A percentile compares a stretch with the other conserved stretches of the same genome.
Evolutionary conservation across 805 yeast species (phyloP).

Genomic region (Cyberlindnera bimundalis): DNA sequence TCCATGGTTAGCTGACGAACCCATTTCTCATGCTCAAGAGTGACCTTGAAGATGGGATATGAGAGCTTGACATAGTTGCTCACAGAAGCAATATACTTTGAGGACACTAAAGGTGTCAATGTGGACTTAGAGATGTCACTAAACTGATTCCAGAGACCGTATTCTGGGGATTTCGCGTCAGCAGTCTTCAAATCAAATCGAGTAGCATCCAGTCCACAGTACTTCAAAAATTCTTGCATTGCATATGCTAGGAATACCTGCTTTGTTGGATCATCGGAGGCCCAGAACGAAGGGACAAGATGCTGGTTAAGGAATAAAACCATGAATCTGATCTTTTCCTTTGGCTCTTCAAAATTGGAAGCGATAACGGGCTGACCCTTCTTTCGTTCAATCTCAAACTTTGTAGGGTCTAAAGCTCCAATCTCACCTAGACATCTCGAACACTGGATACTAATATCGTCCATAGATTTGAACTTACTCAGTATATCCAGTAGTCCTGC

Average conservation of each 20-base stretch:
- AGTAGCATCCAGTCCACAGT: constrained; percentile 46
- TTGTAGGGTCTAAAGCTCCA: constrained; percentile 71
- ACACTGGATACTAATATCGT: constrained; percentile 52
- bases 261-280: constrained; percentile 80
- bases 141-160: constrained; percentile 56
- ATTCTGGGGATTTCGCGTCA: constrained; percentile 28
- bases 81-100: constrained; percentile 59
- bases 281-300: constrained; percentile 84
- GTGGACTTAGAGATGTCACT: constrained; percentile 68
- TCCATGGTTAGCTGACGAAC: constrained; percentile 64
- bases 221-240: constrained; percentile 79
- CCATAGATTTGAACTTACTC: constrained; percentile 49
- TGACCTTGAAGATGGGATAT: constrained; percentile 63
- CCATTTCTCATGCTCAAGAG: constrained; percentile 68
- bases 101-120: constrained; percentile 67
- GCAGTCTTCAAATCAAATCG: constrained; percentile 30
- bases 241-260: constrained; percentile 84
- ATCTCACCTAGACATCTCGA: constrained; percentile 69
- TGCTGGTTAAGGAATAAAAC: constrained; percentile 60
- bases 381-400: constrained; percentile 41
- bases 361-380: constrained; percentile 47
- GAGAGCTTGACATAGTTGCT: constrained; percentile 40
- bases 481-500: constrained; percentile 55
- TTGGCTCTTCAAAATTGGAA: constrained; percentile 56
- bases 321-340: constrained; percentile 64